Evolutionary conservation across 2,329 filamentous ascomycete genomes (phyloP).

Genomic region (Leptosphaerulina australis): DNA sequence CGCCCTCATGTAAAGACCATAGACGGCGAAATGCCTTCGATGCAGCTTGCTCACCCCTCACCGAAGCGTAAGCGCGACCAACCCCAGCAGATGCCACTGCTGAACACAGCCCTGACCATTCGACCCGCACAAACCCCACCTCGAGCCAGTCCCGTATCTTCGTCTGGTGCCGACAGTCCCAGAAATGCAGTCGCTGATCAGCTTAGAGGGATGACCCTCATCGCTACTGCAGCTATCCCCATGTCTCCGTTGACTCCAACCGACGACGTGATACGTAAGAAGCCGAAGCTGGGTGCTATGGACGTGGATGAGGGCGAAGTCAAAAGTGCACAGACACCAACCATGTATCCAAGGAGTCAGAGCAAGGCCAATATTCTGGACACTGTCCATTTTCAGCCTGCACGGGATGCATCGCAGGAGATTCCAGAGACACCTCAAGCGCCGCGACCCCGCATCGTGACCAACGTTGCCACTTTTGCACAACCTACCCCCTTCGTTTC

Average conservation of each 20-base stretch:
- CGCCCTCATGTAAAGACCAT: constrained; percentile 34
- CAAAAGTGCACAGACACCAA: constrained; percentile 12
- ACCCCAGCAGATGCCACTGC: constrained; percentile 35
- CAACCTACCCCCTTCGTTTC: constrained; percentile 38
- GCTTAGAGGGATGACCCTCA: constrained; percentile 42
- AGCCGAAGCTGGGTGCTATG: constrained; percentile 42
- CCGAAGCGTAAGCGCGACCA: constrained; percentile 50
- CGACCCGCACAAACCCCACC: constrained; percentile 36
- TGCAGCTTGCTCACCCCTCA: constrained; percentile 43
- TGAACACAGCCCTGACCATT: constrained; percentile 40
- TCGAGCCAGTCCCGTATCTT: constrained; percentile 30
- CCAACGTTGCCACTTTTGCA: constrained; percentile 39
- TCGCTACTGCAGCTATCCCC: constrained; percentile 35
- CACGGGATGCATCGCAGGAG: constrained; percentile 20
- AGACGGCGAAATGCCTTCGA: constrained; percentile 43
- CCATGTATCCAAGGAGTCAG: constrained; percentile 2
- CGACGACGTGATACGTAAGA: constrained; percentile 45
- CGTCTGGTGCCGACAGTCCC: constrained; percentile 39
- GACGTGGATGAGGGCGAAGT: constrained; percentile 23
- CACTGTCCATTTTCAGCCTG: constrained; percentile 6
- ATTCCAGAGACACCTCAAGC: constrained; percentile 43
- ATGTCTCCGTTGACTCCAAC: constrained; percentile 45
- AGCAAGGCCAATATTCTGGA: constrained; percentile 12
- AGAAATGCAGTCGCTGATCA: constrained; percentile 47
- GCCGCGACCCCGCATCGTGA: constrained; percentile 42